Conservation (phyloP, 768 basidiomycete species). For the Phylloporus sp. region DNA sequence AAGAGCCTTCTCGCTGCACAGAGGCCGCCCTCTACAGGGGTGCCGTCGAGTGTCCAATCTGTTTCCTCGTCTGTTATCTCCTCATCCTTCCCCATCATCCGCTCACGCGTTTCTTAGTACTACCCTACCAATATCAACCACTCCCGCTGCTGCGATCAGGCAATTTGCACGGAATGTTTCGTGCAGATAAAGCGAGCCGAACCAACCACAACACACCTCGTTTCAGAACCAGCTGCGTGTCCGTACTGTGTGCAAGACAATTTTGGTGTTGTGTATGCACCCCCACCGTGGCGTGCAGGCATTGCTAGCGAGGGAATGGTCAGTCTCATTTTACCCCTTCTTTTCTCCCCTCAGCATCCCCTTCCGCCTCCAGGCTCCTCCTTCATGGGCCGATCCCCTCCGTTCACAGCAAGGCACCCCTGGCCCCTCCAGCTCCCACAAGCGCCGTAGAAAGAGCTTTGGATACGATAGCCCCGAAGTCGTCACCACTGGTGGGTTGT, state of each 20-base stretch:
- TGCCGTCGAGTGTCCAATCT: conserved; percentile 95
- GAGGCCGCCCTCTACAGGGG: conserved; percentile 82
- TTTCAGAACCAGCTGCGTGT: conserved; percentile 95
- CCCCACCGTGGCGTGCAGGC: conserved; percentile 77
- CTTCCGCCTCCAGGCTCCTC: conserved; percentile 32
- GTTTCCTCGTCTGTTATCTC: conserved; percentile 76
- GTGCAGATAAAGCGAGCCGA: conserved; percentile 98
- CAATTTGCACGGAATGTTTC: conserved; percentile 98
- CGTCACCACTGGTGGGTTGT: conserved; percentile 74
- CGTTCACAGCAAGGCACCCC: conserved; percentile 41
- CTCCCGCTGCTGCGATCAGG: conserved; percentile 97
- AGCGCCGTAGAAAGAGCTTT: conserved; percentile 84
- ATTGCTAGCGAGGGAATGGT: conserved; percentile 73
- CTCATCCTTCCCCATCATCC: conserved; percentile 6
- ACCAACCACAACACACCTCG: conserved; percentile 90
- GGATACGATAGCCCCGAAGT: conserved; percentile 84
- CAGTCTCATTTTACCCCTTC: conserved; percentile 23
- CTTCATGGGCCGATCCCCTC: conserved; percentile 52
- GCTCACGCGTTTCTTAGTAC: conserved; percentile 56
- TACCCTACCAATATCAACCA: conserved; percentile 97
- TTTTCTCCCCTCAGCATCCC: not conserved
- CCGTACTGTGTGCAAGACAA: conserved; percentile 98
- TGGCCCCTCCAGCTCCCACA: conserved; percentile 46
- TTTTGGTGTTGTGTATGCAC: conserved; percentile 88
- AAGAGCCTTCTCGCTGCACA: conserved; percentile 60